Base-by-base conservation (phyloP, 1,284 basidiomycete species). In the Schizophyllum commune region DNA sequence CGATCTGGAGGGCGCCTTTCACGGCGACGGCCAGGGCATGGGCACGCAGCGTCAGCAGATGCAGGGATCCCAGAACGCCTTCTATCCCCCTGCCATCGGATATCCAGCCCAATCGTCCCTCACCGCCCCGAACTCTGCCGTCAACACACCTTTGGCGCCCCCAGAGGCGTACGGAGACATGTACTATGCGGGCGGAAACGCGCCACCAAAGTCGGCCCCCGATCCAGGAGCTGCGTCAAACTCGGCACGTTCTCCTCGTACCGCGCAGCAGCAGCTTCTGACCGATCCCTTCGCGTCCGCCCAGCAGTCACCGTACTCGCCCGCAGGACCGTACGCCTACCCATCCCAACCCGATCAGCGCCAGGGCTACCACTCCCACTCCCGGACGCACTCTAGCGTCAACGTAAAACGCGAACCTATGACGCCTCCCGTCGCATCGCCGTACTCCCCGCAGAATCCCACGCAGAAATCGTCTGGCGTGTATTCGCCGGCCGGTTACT, bases 1-100 rank as follows among this genome's bases (percentile, higher is more conserved):
- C 66, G 88, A 91, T 75, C 73, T 90, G 55, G 89, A 91, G 68
- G 82, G 83, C 61, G 84, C 85, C 61, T 86, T 84, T 69, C 76
- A 75, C 73, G 73, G 79, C 57, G 83, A 85, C 68, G 72, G 73
- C 56, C 75, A 79, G 65, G 64, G 69, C 63, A 74, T 77, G 67
- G 70, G 70, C 68, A 73, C 65, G 64, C 76, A 73, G 58, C 69
- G 74, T 56, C 62, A 47, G 39, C 39, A 47, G 39, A 47, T 47
- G 39, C 77, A 64, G 67, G 72, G 62, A 52, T 70, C 74, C 9
- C 76, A 77, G 61, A 77, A 73, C 64, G 78, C 84, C 4, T 84
- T 85, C 66, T 89, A 88, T 72, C 81, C 84, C 9, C 73, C 83
- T 20, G 79, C 75, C 64, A 79, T 85, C 64, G 75, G 78, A 51